A percentile compares a stretch with the other conserved stretches of the same genome.
Conservation (phyloP, 345 rosid species). For the Litchi chinensis region DNA sequence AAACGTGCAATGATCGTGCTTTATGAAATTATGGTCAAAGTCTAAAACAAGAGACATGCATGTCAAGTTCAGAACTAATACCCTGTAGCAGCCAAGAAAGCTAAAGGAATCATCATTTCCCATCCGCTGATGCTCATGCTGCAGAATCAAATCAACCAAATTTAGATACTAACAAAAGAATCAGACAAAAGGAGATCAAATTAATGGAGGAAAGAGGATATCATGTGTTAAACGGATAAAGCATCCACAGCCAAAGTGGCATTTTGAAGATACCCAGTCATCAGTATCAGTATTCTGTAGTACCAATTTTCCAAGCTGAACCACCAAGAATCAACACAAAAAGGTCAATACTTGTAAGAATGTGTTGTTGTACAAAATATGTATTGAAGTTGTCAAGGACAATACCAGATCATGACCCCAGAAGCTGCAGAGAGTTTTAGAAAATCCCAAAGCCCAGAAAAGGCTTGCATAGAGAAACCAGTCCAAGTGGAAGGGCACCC, state of each 20-base stretch:
- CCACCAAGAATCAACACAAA: not conserved
- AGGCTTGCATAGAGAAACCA: slow-evolving; percentile 60
- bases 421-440: slow-evolving; percentile 63
- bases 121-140: slow-evolving; percentile 55
- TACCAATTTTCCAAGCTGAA: slow-evolving; percentile 71
- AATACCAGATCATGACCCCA: slow-evolving; percentile 77
- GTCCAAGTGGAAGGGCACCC: slow-evolving; percentile 69
- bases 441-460: slow-evolving; percentile 59
- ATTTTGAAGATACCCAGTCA: slow-evolving; percentile 59
- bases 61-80: not conserved
- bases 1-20: too few species aligned
- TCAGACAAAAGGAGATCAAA: not conserved
- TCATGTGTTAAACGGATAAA: slow-evolving; percentile 39
- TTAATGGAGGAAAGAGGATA: not conserved
- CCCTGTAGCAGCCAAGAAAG: slow-evolving; percentile 48
- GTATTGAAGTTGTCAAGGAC: not conserved
- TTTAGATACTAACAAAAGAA: not conserved
- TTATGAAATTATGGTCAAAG: too few species aligned
- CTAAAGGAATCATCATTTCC: slow-evolving; percentile 48
- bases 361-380: too few species aligned
- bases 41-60: not conserved
- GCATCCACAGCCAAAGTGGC: slow-evolving; percentile 61
- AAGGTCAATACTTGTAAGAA: not conserved
- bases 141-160: slow-evolving; percentile 8
- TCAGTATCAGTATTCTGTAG: slow-evolving; percentile 61